These are phyloP conservation scores for Sphaerulina populicola DNA, from an alignment of 2,329 filamentous ascomycete species.

Conservation along the genomic window DNA sequence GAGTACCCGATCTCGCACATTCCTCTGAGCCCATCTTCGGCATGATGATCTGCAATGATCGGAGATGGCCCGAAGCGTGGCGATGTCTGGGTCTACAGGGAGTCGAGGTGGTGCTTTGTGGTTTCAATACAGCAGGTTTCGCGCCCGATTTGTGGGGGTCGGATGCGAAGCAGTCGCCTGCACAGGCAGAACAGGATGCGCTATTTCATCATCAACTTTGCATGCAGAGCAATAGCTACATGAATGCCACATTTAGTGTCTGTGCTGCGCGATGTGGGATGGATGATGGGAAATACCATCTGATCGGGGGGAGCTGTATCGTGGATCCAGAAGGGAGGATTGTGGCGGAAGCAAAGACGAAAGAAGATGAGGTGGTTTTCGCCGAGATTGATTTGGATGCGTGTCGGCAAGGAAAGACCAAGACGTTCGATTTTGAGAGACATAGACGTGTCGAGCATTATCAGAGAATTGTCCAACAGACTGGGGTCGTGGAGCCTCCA, in stretches of 20 bases:
- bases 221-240: constrained; percentile 46
- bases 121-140: constrained; percentile 46
- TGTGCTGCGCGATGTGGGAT: constrained; percentile 44
- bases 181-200: constrained; percentile 41
- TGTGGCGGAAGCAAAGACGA: constrained; percentile 41
- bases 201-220: constrained; percentile 46
- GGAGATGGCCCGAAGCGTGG: constrained; percentile 49
- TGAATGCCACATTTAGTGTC: constrained; percentile 45
- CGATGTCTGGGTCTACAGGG: constrained; percentile 45
- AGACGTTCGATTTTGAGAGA: constrained; percentile 38
- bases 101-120: constrained; percentile 42
- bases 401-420: constrained; percentile 39
- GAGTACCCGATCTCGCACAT: constrained; percentile 38
- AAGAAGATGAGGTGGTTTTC: constrained; percentile 43
- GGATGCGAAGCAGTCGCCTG: constrained; percentile 34
- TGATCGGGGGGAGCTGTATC: constrained; percentile 44
- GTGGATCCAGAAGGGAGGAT: constrained; percentile 42
- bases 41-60: constrained; percentile 50
- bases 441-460: constrained; percentile 40
- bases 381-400: constrained; percentile 43
- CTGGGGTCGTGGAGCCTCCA: constrained; percentile 32
- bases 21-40: constrained; percentile 42
- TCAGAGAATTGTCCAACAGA: constrained; percentile 19
- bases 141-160: constrained; percentile 40
- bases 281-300: constrained; percentile 42